Conservation (phyloP, 2,329 filamentous ascomycete genomes). For the Colletotrichum graminicola region DNA sequence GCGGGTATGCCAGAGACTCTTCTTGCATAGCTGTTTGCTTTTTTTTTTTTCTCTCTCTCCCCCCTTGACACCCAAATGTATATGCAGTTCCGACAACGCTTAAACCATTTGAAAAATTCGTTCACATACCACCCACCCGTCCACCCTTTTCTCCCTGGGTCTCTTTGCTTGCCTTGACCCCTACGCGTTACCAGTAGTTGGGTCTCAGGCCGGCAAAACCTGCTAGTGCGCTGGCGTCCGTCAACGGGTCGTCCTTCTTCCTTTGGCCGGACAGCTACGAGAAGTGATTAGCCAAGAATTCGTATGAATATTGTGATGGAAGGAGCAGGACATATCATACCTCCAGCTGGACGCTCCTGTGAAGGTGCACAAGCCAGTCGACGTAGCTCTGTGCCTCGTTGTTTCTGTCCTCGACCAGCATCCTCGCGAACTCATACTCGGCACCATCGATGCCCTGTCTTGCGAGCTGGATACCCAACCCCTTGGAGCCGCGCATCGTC, state of each 20-base stretch:
- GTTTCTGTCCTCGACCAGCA: conserved; percentile 94
- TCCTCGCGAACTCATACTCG: conserved; percentile 94
- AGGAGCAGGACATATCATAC: conserved; percentile 55
- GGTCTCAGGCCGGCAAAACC: conserved; percentile 71
- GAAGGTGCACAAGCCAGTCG: conserved; percentile 96
- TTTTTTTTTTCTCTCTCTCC: conserved; percentile 2
- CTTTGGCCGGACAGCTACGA: conserved; percentile 75
- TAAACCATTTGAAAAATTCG: conserved; percentile 27
- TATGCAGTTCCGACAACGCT: conserved; percentile 41
- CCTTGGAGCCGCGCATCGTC: conserved; percentile 85
- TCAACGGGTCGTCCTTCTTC: conserved; percentile 73
- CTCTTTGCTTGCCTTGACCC: neutral
- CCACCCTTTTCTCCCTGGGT: neutral
- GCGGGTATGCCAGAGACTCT: conserved; percentile 15
- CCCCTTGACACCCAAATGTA: conserved; percentile 31
- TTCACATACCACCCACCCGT: neutral
- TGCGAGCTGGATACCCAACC: conserved; percentile 88
- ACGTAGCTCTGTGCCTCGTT: conserved; percentile 99
- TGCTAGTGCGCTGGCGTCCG: conserved; percentile 62
- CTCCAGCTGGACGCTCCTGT: conserved; percentile 93
- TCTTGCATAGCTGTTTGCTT: conserved; percentile 4
- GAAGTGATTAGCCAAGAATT: conserved; percentile 29
- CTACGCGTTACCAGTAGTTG: conserved; percentile 65
- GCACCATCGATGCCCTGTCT: conserved; percentile 93
- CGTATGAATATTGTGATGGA: no score